Evolutionary conservation across 805 yeast genomes (phyloP), one percentile per base, ranked within the genome.

Genomic region (Kregervanrija pseudodelftensis): DNA sequence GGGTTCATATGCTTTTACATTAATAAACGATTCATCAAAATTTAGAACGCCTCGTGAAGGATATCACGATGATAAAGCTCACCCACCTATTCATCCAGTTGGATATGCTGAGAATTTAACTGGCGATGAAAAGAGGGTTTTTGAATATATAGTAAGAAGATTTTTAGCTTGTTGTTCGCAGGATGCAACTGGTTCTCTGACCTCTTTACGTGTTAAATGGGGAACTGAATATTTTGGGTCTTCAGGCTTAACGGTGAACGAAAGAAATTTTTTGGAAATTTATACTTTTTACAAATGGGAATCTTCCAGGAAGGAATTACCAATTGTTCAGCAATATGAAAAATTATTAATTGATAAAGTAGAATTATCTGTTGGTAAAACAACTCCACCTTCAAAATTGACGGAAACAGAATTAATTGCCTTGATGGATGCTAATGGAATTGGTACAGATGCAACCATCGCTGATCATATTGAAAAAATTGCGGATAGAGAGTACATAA

Each of bases 361-460:
- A 1, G 77, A 73, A 48, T 61, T 93, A 57, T 74, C 75, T 42
- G 77, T 77, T 14, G 96, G 98, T 0, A 73, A 74, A 44, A 93
- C 99, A 0, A 58, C 82, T 0, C 80, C 97, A 0, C 99, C 99
- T 0, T 64, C 67, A 30, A 83, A 80, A 43, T 74, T 93, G 72
- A 91, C 98, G 0, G 99, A 93, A 61, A 74, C 96, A 0, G 99
- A 91, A 58, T 70, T 93, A 16, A 88, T 93, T 64, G 82, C 87
- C 9, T 67, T 93, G 39, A 93, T 93, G 99, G 98, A 95, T 67
- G 85, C 80, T 10, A 93, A 93, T 62, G 98, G 98, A 0, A 93
- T 93, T 38, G 99, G 99, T 2, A 93, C 99, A 0, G 99, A 93
- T 68, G 99, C 99, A 1, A 93, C 99, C 0, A 95, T 93, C 64